These are phyloP conservation scores for Neonectria coccinea DNA, from an alignment of 2,329 filamentous ascomycete genomes.

Conservation along the genomic window DNA sequence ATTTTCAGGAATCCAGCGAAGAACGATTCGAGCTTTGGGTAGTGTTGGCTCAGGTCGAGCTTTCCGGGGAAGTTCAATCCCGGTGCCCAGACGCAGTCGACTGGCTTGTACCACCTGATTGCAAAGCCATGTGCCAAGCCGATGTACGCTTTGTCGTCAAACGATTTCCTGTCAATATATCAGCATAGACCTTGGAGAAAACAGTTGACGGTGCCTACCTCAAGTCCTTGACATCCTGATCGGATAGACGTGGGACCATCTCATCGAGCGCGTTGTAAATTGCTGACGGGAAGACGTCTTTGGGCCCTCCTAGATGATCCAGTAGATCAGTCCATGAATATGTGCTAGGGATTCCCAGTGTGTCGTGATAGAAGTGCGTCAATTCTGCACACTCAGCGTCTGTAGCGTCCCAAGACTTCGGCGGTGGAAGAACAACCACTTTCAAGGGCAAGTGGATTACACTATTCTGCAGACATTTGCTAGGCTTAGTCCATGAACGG, in stretches of 20 bases:
- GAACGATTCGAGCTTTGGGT: constrained; percentile 34
- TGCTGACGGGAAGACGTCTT: not conserved
- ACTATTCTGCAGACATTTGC: constrained; percentile 26
- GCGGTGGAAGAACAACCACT: constrained; percentile 34
- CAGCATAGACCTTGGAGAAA: constrained; percentile 27
- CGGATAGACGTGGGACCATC: not conserved
- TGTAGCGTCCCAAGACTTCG: constrained; percentile 38
- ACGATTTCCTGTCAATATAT: constrained; percentile 9
- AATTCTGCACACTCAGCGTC: constrained; percentile 37
- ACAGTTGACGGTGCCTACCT: constrained; percentile 1
- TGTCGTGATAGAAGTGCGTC: constrained; percentile 37
- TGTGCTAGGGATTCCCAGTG: constrained; percentile 26
- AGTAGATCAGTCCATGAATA: constrained; percentile 32
- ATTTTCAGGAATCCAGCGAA: constrained; percentile 36
- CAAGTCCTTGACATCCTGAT: not conserved
- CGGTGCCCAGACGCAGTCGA: constrained; percentile 38
- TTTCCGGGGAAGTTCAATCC: constrained; percentile 33
- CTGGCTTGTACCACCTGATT: constrained; percentile 29
- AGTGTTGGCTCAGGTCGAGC: constrained; percentile 36
- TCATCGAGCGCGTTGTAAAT: not conserved
- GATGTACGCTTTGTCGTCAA: constrained; percentile 26
- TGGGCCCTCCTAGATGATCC: constrained; percentile 10
- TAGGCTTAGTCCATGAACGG: constrained; percentile 13
- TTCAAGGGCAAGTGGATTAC: not conserved
- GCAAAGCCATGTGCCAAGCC: constrained; percentile 12